Conservation (phyloP, 345 rosid species). For the Kernera saxatilis region DNA sequence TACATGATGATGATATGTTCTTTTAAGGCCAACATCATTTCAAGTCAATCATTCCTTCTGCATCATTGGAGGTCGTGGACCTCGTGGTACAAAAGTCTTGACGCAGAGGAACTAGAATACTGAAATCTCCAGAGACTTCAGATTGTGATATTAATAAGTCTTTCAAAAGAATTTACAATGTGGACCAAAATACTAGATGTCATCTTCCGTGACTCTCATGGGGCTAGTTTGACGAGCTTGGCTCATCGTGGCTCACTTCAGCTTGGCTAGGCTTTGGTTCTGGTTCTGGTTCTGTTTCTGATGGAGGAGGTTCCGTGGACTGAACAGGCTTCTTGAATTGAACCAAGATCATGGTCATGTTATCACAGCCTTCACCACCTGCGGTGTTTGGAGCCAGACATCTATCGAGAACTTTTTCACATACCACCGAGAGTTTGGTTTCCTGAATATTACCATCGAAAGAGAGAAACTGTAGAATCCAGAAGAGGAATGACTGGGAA, state of each 20-base stretch:
- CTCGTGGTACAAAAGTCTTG: slow-evolving; percentile 7
- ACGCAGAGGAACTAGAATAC: not conserved
- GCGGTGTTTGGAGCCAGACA: slow-evolving; percentile 86
- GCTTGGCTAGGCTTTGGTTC: slow-evolving; percentile 29
- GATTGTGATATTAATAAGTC: not conserved
- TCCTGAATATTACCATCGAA: slow-evolving; percentile 48
- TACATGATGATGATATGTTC: slow-evolving; percentile 21
- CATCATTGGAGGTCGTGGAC: not conserved
- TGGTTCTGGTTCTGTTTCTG: slow-evolving; percentile 25
- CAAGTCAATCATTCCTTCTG: slow-evolving; percentile 9
- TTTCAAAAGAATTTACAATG: slow-evolving; percentile 22
- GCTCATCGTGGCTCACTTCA: slow-evolving; percentile 2
- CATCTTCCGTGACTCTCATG: not conserved
- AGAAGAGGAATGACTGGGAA: not conserved
- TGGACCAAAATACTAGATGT: slow-evolving; percentile 6
- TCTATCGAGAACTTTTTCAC: slow-evolving; percentile 76
- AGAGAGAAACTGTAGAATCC: not conserved
- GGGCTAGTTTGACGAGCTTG: slow-evolving; percentile 17
- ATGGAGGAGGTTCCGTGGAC: slow-evolving; percentile 22
- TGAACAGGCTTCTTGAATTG: slow-evolving; percentile 70
- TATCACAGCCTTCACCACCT: slow-evolving; percentile 92
- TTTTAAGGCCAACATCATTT: slow-evolving; percentile 1
- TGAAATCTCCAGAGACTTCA: not conserved
- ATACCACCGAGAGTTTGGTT: slow-evolving; percentile 76
- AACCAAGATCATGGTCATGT: slow-evolving; percentile 96